A percentile compares a stretch with the other conserved stretches of the same genome.
Evolutionary conservation across 768 basidiomycete genomes (phyloP).

Genomic region (Lactarius deliciosus): DNA sequence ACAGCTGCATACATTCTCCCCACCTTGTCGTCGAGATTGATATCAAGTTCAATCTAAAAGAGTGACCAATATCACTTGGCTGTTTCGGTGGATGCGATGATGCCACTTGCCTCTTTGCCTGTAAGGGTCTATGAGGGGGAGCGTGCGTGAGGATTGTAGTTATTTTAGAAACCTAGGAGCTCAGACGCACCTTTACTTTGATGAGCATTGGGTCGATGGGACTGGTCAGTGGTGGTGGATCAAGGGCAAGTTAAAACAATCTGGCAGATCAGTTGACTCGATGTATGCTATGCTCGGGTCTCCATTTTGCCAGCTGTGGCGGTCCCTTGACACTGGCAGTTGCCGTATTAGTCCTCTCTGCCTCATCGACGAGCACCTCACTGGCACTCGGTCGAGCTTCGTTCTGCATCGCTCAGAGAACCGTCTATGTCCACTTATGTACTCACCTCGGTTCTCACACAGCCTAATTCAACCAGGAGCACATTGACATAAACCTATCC

Average conservation of each 20-base stretch:
- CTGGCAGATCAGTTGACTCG: background rate
- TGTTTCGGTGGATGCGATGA: background rate
- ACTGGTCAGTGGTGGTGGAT: conserved; percentile 4
- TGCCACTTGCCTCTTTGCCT: conserved; percentile 81
- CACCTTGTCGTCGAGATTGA: conserved; percentile 86
- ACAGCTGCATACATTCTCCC: conserved; percentile 24
- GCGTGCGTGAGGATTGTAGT: conserved; percentile 16
- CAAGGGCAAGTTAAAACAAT: background rate
- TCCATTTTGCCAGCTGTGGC: background rate
- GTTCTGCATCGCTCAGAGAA: background rate
- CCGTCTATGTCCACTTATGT: too few species aligned
- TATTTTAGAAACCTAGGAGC: background rate
- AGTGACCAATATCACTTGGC: background rate
- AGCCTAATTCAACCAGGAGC: too few species aligned
- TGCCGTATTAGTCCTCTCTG: background rate
- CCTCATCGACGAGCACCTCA: background rate
- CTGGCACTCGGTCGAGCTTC: background rate
- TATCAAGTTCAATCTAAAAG: conserved; percentile 87
- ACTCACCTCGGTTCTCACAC: too few species aligned
- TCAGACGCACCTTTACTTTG: conserved; percentile 77
- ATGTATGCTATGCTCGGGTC: background rate
- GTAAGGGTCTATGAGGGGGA: conserved; percentile 79
- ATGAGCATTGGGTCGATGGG: conserved; percentile 59
- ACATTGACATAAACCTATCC: too few species aligned
- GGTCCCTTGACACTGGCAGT: background rate